phyloP scores from a whole-genome alignment of 2,329 filamentous ascomycete genomes.

The Pseudogymnoascus sp. region DNA sequence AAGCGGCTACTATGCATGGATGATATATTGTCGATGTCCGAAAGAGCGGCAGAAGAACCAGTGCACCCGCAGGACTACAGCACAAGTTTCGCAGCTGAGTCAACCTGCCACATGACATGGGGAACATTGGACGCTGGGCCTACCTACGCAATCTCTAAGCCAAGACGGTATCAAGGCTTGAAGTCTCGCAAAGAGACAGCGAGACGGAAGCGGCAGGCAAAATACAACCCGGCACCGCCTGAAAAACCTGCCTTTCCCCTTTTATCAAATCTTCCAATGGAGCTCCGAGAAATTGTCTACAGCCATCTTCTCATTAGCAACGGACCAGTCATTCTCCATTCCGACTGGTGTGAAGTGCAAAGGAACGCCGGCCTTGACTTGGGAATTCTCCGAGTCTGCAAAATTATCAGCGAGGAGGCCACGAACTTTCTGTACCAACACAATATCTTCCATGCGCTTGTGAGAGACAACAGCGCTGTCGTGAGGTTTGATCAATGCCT shows the following conservation, averaged over 20 bases:
- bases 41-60: neutral
- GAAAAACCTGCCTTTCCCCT: neutral
- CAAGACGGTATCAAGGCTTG: neutral
- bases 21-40: neutral
- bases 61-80: neutral
- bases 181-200: neutral
- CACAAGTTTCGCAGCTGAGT: neutral
- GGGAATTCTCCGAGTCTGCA: slow-evolving; percentile 20
- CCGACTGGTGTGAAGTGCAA: slow-evolving; percentile 20
- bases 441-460: slow-evolving; percentile 21
- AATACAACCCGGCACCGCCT: neutral
- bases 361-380: slow-evolving; percentile 12
- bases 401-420: slow-evolving; percentile 21
- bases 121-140: neutral
- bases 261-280: slow-evolving; percentile 15
- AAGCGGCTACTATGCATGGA: neutral
- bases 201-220: neutral
- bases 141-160: neutral
- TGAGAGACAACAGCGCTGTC: slow-evolving; percentile 13
- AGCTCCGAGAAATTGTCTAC: slow-evolving; percentile 24
- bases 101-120: neutral
- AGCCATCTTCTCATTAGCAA: slow-evolving; percentile 17
- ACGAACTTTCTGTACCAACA: slow-evolving; percentile 21
- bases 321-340: slow-evolving; percentile 21
- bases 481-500: slow-evolving; percentile 9